Evolutionary conservation across 2,329 filamentous ascomycete genomes (phyloP), one percentile per base, ranked within the genome.

Genomic region (Sporothrix inflata): DNA sequence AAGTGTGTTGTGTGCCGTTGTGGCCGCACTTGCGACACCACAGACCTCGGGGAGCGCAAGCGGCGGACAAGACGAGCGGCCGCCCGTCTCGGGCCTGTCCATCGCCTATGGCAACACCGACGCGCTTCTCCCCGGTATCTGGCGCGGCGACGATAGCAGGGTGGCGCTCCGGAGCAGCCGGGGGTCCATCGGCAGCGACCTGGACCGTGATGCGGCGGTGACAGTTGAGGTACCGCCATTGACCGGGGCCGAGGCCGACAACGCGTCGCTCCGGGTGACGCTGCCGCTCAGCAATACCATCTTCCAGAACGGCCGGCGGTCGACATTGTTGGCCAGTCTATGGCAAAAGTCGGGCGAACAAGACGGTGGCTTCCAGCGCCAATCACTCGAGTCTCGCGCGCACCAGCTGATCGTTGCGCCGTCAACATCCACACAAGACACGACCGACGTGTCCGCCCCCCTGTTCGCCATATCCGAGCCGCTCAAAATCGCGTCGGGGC

Each of bases 241-340:
- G 27, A 11, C 45, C 8, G 27, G 27, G 1, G 42, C 45, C 63
- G 45, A 30, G 12, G 3, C 19, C 11, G 79, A 83, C 14, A 81
- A 80, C 71, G 1, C 74, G 73, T 45, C 73, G 73, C 74, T 82
- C 3, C 78, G 80, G 3, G 79, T 86, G 70, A 88, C 85, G 6
- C 73, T 94, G 1, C 92, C 92, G 1, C 82, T 96, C 34, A 90
- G 93, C 53, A 93, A 94, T 77, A 97, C 93, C 0, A 82, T 94
- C 7, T 96, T 96, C 78, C 87, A 90, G 51, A 95, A 90, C 73
- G 91, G 89, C 61, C 84, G 83, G 34, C 83, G 83, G 0, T 90
- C 90, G 1, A 92, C 89, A 1, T 80, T 93, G 8, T 78, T 86
- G 38, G 81, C 83, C 1, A 83, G 80, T 72, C 79, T 75, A 71